Conservation (phyloP, 1,284 basidiomycete species). For the Mycena sp. region DNA sequence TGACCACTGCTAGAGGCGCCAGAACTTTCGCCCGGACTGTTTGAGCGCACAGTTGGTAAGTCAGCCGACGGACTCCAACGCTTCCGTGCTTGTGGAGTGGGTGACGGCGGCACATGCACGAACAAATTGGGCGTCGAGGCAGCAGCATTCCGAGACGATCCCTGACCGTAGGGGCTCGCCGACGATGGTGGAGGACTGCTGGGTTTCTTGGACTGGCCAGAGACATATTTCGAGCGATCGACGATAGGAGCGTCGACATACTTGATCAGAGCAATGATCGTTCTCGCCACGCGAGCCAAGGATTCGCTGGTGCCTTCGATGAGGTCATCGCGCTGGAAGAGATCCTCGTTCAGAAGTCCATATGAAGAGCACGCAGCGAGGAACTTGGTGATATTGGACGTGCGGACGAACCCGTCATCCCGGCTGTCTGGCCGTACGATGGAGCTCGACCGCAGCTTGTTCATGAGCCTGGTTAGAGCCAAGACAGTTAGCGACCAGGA, state of each 20-base stretch:
- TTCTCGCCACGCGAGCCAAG: conserved; percentile 71
- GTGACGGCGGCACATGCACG: conserved; percentile 22
- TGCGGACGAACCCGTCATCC: conserved; percentile 73
- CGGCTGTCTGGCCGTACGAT: conserved; percentile 71
- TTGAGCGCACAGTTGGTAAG: conserved; percentile 62
- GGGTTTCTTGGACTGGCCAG: conserved; percentile 46
- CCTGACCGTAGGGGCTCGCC: conserved; percentile 44
- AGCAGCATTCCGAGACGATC: conserved; percentile 49
- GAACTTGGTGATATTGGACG: conserved; percentile 78
- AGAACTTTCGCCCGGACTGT: conserved; percentile 55
- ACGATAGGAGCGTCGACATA: conserved; percentile 62
- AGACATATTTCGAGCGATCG: conserved; percentile 54
- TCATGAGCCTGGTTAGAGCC: conserved; percentile 65
- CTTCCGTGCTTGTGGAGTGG: conserved; percentile 48
- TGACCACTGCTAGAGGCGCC: conserved; percentile 27
- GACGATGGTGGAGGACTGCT: conserved; percentile 29
- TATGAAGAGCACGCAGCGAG: conserved; percentile 74
- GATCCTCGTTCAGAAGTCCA: conserved; percentile 66
- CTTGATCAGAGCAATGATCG: conserved; percentile 72
- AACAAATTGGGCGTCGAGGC: conserved; percentile 73
- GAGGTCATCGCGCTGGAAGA: conserved; percentile 78
- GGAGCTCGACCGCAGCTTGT: conserved; percentile 71
- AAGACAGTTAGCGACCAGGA: conserved; percentile 25
- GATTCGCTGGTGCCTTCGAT: conserved; percentile 66
- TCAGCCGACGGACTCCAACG: conserved; percentile 63